Evolutionary conservation across 768 basidiomycete species (phyloP).

Genomic region (Rhizopogon roseolus): DNA sequence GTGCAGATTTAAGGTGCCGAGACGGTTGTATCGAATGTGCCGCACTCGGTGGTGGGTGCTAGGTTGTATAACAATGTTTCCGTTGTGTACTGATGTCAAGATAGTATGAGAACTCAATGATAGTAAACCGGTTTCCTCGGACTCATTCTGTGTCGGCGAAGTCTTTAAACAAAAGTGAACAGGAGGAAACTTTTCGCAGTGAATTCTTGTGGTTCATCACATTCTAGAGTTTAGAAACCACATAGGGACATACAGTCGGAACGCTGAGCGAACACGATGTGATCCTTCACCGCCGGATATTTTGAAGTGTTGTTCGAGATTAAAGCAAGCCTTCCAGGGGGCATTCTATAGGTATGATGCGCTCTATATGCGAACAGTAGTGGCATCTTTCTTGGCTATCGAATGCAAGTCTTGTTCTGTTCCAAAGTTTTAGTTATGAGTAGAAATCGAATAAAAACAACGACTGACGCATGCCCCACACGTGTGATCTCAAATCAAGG

Average conservation of each 20-base stretch:
- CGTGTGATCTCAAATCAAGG: conserved; percentile 73
- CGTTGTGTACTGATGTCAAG: background rate
- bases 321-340: background rate
- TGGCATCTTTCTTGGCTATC: conserved; percentile 62
- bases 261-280: no score
- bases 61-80: background rate
- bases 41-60: conserved; percentile 33
- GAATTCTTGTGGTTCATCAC: background rate
- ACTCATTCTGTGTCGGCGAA: conserved; percentile 31
- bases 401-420: conserved; percentile 80
- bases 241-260: background rate
- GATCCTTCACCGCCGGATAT: background rate
- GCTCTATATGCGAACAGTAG: conserved; percentile 49
- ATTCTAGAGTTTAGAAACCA: background rate
- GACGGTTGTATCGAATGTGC: conserved; percentile 22
- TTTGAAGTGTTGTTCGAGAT: background rate
- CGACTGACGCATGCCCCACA: conserved; percentile 83
- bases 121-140: conserved; percentile 29
- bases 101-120: conserved; percentile 35
- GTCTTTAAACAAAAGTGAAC: conserved; percentile 10
- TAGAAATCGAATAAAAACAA: background rate
- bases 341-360: background rate
- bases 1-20: conserved; percentile 27
- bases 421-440: conserved; percentile 1
- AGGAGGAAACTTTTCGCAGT: background rate